These are phyloP conservation scores for Cryptococcus sp. DNA, from an alignment of 1,284 basidiomycete species.

Conservation along the genomic window DNA sequence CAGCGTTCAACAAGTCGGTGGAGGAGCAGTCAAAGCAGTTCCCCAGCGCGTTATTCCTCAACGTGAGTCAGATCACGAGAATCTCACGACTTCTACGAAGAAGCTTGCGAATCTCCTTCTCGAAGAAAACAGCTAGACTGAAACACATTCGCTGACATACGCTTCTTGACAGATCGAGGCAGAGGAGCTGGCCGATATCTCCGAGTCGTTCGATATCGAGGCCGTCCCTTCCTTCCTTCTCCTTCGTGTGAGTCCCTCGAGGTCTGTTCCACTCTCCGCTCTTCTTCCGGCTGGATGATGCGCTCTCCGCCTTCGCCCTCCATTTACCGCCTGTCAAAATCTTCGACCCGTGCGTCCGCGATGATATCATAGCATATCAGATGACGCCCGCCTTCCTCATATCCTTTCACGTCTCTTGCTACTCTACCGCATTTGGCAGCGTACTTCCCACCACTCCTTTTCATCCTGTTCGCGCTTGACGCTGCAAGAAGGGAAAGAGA, in stretches of 20 bases:
- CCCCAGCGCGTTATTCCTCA: conserved; percentile 69
- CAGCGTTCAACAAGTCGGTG: conserved; percentile 78
- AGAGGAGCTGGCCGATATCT: conserved; percentile 81
- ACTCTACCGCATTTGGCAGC: too few relatives aligned
- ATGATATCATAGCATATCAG: too few relatives aligned
- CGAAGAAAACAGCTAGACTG: background rate
- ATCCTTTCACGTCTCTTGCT: too few relatives aligned
- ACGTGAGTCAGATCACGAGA: conserved; percentile 57
- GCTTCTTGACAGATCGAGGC: conserved; percentile 73
- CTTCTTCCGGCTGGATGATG: background rate
- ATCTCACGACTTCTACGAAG: background rate
- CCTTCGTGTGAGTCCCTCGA: conserved; percentile 64
- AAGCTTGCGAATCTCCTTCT: background rate
- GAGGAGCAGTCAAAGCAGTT: conserved; percentile 71
- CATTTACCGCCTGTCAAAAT: background rate
- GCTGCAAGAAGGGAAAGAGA: too few relatives aligned
- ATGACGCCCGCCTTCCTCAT: too few relatives aligned
- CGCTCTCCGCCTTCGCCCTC: background rate
- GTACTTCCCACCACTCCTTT: too few relatives aligned
- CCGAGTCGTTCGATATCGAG: conserved; percentile 90
- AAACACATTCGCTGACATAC: background rate
- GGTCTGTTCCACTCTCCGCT: background rate
- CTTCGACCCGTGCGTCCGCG: background rate
- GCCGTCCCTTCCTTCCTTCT: conserved; percentile 86
- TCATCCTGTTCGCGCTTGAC: too few relatives aligned